Conservation (phyloP, 768 basidiomycete genomes). For the Trametes coccinea region DNA sequence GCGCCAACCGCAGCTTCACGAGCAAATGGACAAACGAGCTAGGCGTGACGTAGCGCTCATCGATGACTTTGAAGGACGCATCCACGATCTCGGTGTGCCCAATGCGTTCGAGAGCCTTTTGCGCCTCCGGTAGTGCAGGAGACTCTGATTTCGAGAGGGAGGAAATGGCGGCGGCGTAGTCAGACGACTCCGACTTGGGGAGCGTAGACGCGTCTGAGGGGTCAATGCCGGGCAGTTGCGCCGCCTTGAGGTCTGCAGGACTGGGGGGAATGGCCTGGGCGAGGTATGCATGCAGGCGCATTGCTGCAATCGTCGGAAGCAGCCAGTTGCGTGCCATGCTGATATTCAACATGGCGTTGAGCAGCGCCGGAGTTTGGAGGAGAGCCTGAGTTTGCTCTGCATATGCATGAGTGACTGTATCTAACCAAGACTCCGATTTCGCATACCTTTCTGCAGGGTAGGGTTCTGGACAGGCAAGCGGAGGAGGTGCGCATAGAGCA, state of each 20-base stretch:
- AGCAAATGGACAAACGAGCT: conserved; percentile 86
- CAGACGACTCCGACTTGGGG: conserved; percentile 33
- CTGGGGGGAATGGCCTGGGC: conserved; percentile 79
- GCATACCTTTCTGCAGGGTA: conserved; percentile 63
- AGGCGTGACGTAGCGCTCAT: conserved; percentile 85
- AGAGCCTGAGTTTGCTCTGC: conserved; percentile 73
- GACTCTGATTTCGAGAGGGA: conserved; percentile 56
- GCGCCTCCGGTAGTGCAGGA: conserved; percentile 49
- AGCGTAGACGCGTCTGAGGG: conserved; percentile 46
- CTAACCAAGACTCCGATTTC: conserved; percentile 12
- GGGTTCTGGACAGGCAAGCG: conserved; percentile 56
- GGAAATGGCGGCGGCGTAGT: conserved; percentile 44
- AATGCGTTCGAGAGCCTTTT: conserved; percentile 69
- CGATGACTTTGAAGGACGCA: conserved; percentile 88
- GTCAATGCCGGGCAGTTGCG: conserved; percentile 79
- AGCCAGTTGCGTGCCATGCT: conserved; percentile 90
- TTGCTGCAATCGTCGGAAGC: conserved; percentile 67
- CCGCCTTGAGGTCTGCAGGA: conserved; percentile 45
- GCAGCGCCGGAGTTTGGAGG: conserved; percentile 67
- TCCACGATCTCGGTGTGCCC: conserved; percentile 77
- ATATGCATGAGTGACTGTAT: conserved; percentile 1
- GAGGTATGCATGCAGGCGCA: conserved; percentile 82
- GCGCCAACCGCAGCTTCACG: conserved; percentile 76
- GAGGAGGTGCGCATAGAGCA: conserved; percentile 86
- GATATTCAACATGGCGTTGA: conserved; percentile 82